Evolutionary conservation across 2,329 filamentous ascomycete genomes (phyloP), one percentile per base, ranked within the genome.

Genomic region (Talaromyces sp.): DNA sequence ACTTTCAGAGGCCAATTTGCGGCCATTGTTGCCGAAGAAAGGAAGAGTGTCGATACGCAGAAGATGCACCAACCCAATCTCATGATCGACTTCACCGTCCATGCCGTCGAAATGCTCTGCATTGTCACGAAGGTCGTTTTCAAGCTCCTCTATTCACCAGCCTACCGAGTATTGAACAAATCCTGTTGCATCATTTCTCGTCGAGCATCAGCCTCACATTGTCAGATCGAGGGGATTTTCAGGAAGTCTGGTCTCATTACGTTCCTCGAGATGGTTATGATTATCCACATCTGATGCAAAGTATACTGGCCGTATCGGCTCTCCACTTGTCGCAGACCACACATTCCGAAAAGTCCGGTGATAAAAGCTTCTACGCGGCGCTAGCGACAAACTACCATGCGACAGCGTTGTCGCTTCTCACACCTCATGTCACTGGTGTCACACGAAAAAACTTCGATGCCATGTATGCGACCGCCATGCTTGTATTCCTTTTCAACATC

Each of bases 211-310:
- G 51, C 21, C 45, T 39, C 31, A 59, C 45, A 2, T 35, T 59
- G 17, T 51, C 57, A 2, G 52, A 59, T 41, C 45, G 43, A n/a
- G 19, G 40, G 11, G 53, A 54, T 31, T 50, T 52, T 17, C 57
- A 35, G n/a, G 22, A 45, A 25, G 35, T 54, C n/a, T 56, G 57
- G 57, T 50, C 45, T 5, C 19, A 37, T 39, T 13, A 55, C 11
- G 36, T 53, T 11, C 53, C 39, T 19, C 19, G 28, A 36, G 45
- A 56, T 37, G 17, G 45, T 1, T 36, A 53, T 8, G 22, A 31
- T n/a, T 52, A 59, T 22, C 37, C 57, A 33, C 43, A 59, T 28
- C 25, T 59, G 28, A 59, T 56, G 57, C 57, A 59, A 31, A 55
- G 45, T 39, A 31, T 59, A 45, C 45, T 59, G 45, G 57, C 57